Evolutionary conservation across 2,329 filamentous ascomycete genomes (phyloP), one percentile per base, ranked within the genome.

Genomic region (Malbranchea zuffiana): DNA sequence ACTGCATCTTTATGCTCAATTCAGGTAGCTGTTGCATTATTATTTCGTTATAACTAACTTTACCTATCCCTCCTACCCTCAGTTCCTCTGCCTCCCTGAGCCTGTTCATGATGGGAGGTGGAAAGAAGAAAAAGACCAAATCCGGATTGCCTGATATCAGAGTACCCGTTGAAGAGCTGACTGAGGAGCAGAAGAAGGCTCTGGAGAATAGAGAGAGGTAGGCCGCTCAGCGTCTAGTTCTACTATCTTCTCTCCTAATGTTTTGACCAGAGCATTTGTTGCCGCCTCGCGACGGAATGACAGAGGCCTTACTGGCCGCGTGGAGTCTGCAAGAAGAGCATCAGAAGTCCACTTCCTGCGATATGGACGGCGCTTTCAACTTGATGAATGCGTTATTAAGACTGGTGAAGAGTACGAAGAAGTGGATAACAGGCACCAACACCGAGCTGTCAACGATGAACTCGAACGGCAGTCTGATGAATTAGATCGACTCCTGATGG

Each of bases 351-450:
- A 94, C 68, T 85, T 86, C 64, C 74, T 79, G 56, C 77, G 86
- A 12, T 94, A 87, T 0, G 88, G 87, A 25, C 82, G 85, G 48
- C 76, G 73, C 2, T 70, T 95, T 42, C 78, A 78, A 48, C 82
- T 95, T 40, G 86, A 80, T 17, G 81, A 87, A 57, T 74, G 90
- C 51, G 86, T 90, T 60, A 86, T 94, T 8, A 67, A 82, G 48
- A 86, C 84, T 44, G 87, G 94, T 56, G 85, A 92, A 56, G 93
- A 94, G 84, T 95, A 95, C 54, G 86, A 94, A 52, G 87, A 94
- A 58, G 83, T 93, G 52, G 86, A 93, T 36, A 83, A 93, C 48
- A 82, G 87, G 39, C 60, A 60, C 32, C 56, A 59, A 38, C 56
- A 60, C 35, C 61, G 60, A 39, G 54, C 57, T 20, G 53, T 57